These are phyloP conservation scores for Leccinum pellstonianum DNA, from an alignment of 768 basidiomycete genomes.

Conservation along the genomic window DNA sequence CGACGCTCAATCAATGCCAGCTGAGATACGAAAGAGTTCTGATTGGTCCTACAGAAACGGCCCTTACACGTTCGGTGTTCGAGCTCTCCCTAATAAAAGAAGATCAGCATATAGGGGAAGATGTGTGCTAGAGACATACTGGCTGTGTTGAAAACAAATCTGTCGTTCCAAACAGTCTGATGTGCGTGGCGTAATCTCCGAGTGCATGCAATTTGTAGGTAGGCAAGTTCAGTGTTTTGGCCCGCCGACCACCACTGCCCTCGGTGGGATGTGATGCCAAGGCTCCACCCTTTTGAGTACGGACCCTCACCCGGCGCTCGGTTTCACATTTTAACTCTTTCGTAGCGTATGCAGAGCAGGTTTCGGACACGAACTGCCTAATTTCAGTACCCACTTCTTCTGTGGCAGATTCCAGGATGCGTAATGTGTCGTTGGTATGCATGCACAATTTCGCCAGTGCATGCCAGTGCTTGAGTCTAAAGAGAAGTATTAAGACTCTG, in stretches of 20 bases:
- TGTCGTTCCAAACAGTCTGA: not conserved
- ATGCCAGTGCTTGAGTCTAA: not conserved
- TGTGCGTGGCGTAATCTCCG: not conserved
- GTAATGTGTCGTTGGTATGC: not conserved
- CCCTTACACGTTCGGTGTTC: not conserved
- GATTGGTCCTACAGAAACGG: not conserved
- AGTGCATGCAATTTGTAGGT: not conserved
- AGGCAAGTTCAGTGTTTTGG: not conserved
- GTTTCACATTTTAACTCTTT: not conserved
- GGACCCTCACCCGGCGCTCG: not conserved
- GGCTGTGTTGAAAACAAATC: not conserved
- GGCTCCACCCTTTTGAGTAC: not conserved
- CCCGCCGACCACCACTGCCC: not conserved
- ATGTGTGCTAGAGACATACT: not conserved
- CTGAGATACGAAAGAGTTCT: not conserved
- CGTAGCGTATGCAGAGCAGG: not conserved
- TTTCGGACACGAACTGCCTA: not conserved
- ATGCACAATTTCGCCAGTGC: not conserved
- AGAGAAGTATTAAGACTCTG: not conserved
- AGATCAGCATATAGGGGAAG: not conserved
- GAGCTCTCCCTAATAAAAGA: not conserved
- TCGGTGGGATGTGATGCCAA: not conserved
- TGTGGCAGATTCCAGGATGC: not conserved
- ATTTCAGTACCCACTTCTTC: not conserved
- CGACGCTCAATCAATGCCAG: not conserved